Conservation (phyloP, 1,284 basidiomycete genomes). For the Cerioporus squamosus region DNA sequence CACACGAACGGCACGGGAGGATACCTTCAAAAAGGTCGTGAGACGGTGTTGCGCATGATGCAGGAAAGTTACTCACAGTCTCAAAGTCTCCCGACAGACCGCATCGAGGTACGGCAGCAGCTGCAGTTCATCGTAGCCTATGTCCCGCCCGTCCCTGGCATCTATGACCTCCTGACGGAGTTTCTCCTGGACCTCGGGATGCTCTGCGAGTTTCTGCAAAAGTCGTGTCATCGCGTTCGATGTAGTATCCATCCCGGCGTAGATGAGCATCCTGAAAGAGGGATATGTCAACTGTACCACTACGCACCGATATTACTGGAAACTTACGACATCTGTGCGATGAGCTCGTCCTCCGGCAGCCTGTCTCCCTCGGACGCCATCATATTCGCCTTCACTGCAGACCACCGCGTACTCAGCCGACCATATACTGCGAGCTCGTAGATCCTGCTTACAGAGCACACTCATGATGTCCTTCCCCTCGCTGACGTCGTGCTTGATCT, state of each 20-base stretch:
- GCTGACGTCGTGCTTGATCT: conserved; percentile 7
- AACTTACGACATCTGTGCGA: conserved; percentile 30
- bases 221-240: conserved; percentile 31
- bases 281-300: not conserved
- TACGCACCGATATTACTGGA: too few species aligned
- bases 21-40: not conserved
- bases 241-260: conserved; percentile 34
- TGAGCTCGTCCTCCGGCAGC: conserved; percentile 21
- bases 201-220: conserved; percentile 24
- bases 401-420: not conserved
- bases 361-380: conserved; percentile 20
- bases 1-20: not conserved
- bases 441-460: conserved; percentile 16
- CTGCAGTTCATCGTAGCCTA: conserved; percentile 33
- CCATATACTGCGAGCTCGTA: too few species aligned
- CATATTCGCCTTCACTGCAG: conserved; percentile 28
- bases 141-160: conserved; percentile 11
- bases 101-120: conserved; percentile 36
- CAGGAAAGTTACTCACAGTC: conserved; percentile 14
- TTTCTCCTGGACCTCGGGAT: conserved; percentile 9
- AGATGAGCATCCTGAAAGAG: conserved; percentile 23
- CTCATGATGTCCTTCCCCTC: conserved; percentile 29
- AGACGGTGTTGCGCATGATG: not conserved
- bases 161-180: conserved; percentile 31
- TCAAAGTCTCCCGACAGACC: conserved; percentile 35